A percentile compares a stretch with the other conserved stretches of the same genome.
phyloP scores from a whole-genome alignment of 1,284 basidiomycete genomes.

The Anthracocystis walkeri region DNA sequence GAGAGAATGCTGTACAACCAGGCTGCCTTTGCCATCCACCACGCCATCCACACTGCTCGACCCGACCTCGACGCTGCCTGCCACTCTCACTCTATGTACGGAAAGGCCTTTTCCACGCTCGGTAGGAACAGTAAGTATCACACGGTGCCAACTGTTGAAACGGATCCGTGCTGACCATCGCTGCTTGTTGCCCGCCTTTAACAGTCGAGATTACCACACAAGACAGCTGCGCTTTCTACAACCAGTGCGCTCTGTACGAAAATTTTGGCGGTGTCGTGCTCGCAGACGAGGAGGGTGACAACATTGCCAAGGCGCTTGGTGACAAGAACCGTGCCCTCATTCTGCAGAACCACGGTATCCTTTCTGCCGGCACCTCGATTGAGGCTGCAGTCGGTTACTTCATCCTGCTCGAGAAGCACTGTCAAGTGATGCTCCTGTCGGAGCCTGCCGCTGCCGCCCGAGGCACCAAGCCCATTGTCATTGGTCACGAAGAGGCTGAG shows the following conservation, averaged over 20 bases:
- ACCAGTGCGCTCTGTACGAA: constrained; percentile 65
- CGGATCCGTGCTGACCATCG: not conserved
- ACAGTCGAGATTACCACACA: constrained; percentile 71
- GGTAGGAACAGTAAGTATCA: constrained; percentile 72
- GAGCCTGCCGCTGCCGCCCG: constrained; percentile 70
- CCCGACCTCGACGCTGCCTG: constrained; percentile 77
- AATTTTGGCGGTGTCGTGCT: constrained; percentile 76
- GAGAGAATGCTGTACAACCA: constrained; percentile 57
- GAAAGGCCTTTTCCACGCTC: constrained; percentile 76
- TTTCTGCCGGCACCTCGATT: constrained; percentile 72
- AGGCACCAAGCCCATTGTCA: constrained; percentile 55
- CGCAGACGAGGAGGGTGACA: constrained; percentile 74
- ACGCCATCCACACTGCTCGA: constrained; percentile 75
- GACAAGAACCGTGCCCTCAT: constrained; percentile 71
- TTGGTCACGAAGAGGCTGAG: constrained; percentile 60
- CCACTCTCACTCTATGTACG: constrained; percentile 76
- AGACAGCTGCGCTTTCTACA: constrained; percentile 69
- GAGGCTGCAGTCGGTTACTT: constrained; percentile 71
- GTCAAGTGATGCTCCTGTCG: constrained; percentile 74
- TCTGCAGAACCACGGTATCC: constrained; percentile 74
- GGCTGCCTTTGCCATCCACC: constrained; percentile 75
- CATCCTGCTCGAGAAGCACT: constrained; percentile 71
- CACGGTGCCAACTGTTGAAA: not conserved
- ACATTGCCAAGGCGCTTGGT: constrained; percentile 75
- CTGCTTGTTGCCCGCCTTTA: not conserved